Evolutionary conservation across 306 rosid genomes (phyloP).

Genomic region (Ormosia semicastrata): DNA sequence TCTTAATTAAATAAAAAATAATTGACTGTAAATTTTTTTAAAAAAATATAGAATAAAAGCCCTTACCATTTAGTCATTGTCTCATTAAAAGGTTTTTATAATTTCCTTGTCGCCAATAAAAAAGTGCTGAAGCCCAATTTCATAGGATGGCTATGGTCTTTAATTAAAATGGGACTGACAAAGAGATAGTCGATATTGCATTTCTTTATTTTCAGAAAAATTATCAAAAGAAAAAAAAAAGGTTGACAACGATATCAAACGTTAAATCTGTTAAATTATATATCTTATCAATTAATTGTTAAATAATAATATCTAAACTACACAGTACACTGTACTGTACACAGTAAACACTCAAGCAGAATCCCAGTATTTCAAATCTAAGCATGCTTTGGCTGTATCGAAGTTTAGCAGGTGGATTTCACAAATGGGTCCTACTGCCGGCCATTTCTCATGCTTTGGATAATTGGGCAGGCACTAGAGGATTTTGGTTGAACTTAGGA

Average conservation of each 20-base stretch:
- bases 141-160: too few species aligned
- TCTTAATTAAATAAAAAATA: not conserved
- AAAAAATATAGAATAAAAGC: not conserved
- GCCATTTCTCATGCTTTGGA: constrained; percentile 2
- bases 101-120: not conserved
- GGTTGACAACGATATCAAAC: not conserved
- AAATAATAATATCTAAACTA: not conserved
- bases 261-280: not conserved
- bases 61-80: too few species aligned
- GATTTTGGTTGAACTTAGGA: constrained; percentile 24
- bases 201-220: not conserved
- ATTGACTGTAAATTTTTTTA: not conserved
- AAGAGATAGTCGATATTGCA: not conserved
- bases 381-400: constrained; percentile 22
- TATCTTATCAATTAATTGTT: not conserved
- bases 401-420: not conserved
- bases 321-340: not conserved
- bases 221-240: not conserved
- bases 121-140: not conserved
- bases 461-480: not conserved
- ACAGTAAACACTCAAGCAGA: not conserved
- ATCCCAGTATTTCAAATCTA: not conserved
- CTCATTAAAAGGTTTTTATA: not conserved
- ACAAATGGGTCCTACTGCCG: constrained; percentile 26
- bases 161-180: not conserved